Base-by-base conservation (phyloP, 2,329 filamentous ascomycete species). In the Phyllosticta ampelicida region DNA sequence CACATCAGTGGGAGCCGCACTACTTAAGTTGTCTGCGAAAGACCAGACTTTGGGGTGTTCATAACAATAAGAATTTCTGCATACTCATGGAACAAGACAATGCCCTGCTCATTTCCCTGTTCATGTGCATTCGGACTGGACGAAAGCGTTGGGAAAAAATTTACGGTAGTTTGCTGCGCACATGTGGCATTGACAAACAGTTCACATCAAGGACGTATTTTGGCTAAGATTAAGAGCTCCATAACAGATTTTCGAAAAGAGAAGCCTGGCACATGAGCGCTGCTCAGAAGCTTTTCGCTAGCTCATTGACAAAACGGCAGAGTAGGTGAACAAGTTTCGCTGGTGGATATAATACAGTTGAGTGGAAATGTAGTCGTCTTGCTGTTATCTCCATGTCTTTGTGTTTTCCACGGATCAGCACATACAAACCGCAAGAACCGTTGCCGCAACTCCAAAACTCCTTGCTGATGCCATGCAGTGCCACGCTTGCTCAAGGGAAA, bases 391-490 rank as follows among this genome's bases (percentile, higher is more conserved):
- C 26, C 21, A 30, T 10, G 48, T 19, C 26, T 50, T 28, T 26
- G 8, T 26, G 23, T 3, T 54, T 54, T 19, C 26, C 29, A 9
- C 16, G 9, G 5, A 9, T 36, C 18, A n/a, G 21, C 51, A 48
- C 52, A 48, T 28, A 10, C 48, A 28, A 51, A 44, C 36, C 44
- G 26, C 49, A 2, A 20, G 18, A 51, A 16, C 21, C 49, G 5
- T 28, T n/a, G 36, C 36, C 36, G 16, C 36, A 51, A 54, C 56
- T 53, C 59, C 59, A 11, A 58, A 60, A 60, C 59, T 55, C 59
- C 59, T 48, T 60, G 59, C 59, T 60, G 48, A 60, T 60, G 59
- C 59, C 26, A 54, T 58, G 23, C 29, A 58, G 54, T 53, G 49
- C 53, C 48, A 59, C 48, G 57, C 57, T 53, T 53, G 53, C 29